Evolutionary conservation across 768 basidiomycete genomes (phyloP), one percentile per base, ranked within the genome.

Genomic region (Leccinum pellstonianum): DNA sequence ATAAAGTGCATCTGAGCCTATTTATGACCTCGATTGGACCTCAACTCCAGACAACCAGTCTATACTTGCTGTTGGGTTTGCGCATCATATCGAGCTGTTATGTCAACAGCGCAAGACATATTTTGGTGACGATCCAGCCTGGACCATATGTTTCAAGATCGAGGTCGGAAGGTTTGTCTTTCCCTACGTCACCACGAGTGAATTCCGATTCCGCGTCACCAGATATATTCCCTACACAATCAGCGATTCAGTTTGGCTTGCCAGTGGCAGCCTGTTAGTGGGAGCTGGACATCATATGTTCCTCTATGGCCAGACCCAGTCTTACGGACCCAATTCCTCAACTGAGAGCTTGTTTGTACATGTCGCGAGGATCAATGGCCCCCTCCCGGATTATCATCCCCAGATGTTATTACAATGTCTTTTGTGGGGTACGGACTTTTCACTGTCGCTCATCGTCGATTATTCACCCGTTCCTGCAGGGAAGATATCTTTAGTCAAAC

Each of bases 91-190:
- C 2, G 87, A 94, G 56, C 75, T 98, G n/a, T 77, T 96, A n/a
- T 95, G 90, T 67, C 92, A 95, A 66, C 91, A 95, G 72, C 83
- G 95, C 23, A 90, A 93, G 85, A 92, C 90, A 4, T 96, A 98
- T 73, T 93, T 93, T 46, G 90, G 91, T 63, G 83, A 87, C 57
- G 85, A 85, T 43, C 86, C 90, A 23, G 87, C 88, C 10, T 95
- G 95, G 93, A 81, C 81, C 4, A 76, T 86, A 51, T 87, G 89
- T 65, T 82, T 82, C 68, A 84, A 75, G 47, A 81, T 96, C 48
- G 88, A 92, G 50, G 78, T 94, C 46, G 78, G 81, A 62, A 79
- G 77, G 93, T 92, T 66, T 56, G 84, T 75, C n/a, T 53, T 47
- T 17, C 54, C 52, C 7, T 49, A 52, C 43, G 12, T 47, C n/a